phyloP scores from a whole-genome alignment of 2,329 filamentous ascomycete genomes.

The Fusarium sp. region DNA sequence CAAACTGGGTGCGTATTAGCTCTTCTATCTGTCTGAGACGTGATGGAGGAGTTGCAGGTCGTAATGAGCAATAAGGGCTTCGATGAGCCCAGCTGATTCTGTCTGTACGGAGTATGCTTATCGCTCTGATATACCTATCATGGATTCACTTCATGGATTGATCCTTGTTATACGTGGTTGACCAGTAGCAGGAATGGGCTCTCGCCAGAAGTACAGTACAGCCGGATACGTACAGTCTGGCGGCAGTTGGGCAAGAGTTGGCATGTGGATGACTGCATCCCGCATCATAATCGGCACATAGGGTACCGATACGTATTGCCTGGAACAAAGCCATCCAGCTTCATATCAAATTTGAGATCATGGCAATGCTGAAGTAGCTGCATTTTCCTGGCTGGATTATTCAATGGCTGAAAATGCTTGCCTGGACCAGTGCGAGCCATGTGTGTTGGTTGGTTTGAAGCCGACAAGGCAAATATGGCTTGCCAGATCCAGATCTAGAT shows the following conservation, averaged over 20 bases:
- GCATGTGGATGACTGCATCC: slow-evolving; percentile 37
- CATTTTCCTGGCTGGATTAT: background rate
- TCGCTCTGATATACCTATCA: background rate
- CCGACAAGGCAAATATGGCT: background rate
- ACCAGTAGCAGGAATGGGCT: slow-evolving; percentile 32
- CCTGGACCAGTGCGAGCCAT: background rate
- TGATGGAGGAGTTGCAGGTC: background rate
- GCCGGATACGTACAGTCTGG: slow-evolving; percentile 5
- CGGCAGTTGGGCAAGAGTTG: slow-evolving; percentile 22
- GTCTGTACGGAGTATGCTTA: background rate
- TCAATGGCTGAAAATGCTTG: background rate
- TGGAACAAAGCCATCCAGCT: background rate
- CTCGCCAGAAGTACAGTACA: background rate
- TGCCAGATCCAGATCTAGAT: background rate
- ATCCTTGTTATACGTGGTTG: slow-evolving; percentile 5
- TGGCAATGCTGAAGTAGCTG: background rate
- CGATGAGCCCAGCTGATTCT: slow-evolving; percentile 10
- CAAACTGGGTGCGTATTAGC: slow-evolving; percentile 15
- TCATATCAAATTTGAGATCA: background rate
- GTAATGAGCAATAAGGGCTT: slow-evolving; percentile 11
- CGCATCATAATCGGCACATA: slow-evolving; percentile 20
- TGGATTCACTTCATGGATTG: background rate
- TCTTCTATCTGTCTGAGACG: slow-evolving; percentile 14
- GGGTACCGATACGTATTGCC: background rate
- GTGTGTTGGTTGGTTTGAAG: background rate